phyloP scores from a whole-genome alignment of 2,329 filamentous ascomycete species.

The Endocalyx cinctus region DNA sequence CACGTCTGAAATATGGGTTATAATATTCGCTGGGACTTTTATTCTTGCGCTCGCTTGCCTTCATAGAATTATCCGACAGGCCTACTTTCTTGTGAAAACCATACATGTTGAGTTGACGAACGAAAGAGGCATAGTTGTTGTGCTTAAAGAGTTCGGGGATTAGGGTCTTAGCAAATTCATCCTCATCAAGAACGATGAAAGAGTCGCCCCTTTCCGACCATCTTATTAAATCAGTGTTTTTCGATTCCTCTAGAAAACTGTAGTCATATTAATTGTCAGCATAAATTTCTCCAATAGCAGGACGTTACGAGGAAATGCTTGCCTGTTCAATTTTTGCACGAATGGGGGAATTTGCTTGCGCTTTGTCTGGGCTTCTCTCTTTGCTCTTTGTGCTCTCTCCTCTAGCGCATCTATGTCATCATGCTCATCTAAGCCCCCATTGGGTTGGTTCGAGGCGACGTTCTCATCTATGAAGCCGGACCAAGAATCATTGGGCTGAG shows the following conservation, averaged over 20 bases:
- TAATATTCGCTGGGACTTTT: conserved; percentile 98
- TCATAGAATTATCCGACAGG: conserved; percentile 95
- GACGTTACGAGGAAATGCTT: conserved; percentile 27
- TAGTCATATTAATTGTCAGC: conserved; percentile 4
- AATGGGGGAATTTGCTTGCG: conserved; percentile 96
- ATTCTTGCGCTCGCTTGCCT: conserved; percentile 92
- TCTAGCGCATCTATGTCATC: conserved; percentile 78
- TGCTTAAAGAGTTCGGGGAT: conserved; percentile 99
- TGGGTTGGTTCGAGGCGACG: conserved; percentile 32
- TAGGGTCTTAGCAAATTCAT: conserved; percentile 96
- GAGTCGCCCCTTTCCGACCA: conserved; percentile 97
- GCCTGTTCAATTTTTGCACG: conserved; percentile 97
- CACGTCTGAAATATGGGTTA: conserved; percentile 92
- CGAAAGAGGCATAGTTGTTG: conserved; percentile 96
- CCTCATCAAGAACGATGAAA: conserved; percentile 94
- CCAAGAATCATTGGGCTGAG: conserved; percentile 30
- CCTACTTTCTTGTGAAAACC: conserved; percentile 96
- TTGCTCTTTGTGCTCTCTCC: conserved; percentile 72
- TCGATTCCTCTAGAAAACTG: conserved; percentile 89
- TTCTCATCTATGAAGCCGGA: conserved; percentile 39
- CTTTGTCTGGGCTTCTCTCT: conserved; percentile 83
- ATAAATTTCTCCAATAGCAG: conserved; percentile 1
- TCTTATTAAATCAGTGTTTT: conserved; percentile 90
- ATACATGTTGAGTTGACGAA: conserved; percentile 93
- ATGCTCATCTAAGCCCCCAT: conserved; percentile 43